Evolutionary conservation across 2,329 filamentous ascomycete genomes (phyloP).

Genomic region (Xylaria sp.): DNA sequence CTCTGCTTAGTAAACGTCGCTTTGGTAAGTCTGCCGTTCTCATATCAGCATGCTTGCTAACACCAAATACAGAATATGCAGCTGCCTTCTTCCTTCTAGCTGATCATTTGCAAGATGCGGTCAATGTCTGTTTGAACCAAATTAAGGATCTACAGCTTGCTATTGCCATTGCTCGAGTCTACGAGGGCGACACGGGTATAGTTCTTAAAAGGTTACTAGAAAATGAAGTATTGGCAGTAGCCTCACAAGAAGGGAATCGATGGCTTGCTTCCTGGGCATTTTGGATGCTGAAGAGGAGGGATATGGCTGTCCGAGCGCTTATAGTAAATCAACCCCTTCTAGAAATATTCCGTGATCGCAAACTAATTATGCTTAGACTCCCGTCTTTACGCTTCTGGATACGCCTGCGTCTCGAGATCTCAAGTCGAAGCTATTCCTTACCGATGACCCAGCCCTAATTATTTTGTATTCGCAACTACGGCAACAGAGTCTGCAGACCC

Average conservation of each 20-base stretch:
- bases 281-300: constrained; percentile 84
- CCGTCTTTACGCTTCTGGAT: constrained; percentile 78
- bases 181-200: constrained; percentile 84
- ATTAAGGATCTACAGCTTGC: constrained; percentile 90
- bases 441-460: constrained; percentile 89
- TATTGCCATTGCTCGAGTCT: constrained; percentile 85
- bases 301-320: constrained; percentile 85
- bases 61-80: constrained; percentile 75
- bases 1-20: constrained; percentile 86
- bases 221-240: constrained; percentile 80
- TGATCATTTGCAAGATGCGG: constrained; percentile 83
- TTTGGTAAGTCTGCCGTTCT: constrained; percentile 68
- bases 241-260: constrained; percentile 83
- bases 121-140: constrained; percentile 86
- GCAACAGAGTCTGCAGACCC: constrained; percentile 81
- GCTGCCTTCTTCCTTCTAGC: constrained; percentile 95
- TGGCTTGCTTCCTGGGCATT: constrained; percentile 98
- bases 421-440: constrained; percentile 81
- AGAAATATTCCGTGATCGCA: not conserved
- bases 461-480: constrained; percentile 88
- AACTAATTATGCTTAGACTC: constrained; percentile 64
- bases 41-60: constrained; percentile 14
- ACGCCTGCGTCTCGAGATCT: constrained; percentile 75
- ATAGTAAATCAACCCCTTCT: constrained; percentile 67
- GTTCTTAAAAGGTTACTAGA: constrained; percentile 79